These are phyloP conservation scores for Vanilla planifolia DNA, from an alignment of 106 monocot species.

Conservation along the genomic window DNA sequence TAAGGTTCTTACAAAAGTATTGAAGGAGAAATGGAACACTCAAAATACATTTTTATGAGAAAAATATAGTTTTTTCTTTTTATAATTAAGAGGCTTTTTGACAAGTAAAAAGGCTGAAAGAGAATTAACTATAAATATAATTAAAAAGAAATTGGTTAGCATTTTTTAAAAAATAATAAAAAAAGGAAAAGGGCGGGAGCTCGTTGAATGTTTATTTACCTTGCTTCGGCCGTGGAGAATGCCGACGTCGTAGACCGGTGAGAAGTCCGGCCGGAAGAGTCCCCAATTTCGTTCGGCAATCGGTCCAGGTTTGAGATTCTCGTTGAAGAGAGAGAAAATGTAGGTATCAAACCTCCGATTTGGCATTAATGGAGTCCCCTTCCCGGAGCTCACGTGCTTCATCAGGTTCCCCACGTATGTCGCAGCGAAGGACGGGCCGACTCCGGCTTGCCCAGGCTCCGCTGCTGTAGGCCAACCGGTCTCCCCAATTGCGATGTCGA, in stretches of 20 bases:
- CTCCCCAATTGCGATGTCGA: constrained; percentile 78
- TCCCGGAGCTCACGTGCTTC: constrained; percentile 43
- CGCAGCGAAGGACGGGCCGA: constrained; percentile 27
- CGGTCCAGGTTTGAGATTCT: constrained; percentile 78
- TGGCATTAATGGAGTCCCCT: constrained; percentile 85
- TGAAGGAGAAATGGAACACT: too few relatives aligned
- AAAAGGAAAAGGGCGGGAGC: too few relatives aligned
- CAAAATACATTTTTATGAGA: too few relatives aligned
- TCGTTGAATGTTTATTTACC: too few relatives aligned
- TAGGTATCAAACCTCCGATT: constrained; percentile 68
- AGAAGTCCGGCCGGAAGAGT: constrained; percentile 53
- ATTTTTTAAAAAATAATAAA: too few relatives aligned
- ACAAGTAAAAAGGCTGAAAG: too few relatives aligned
- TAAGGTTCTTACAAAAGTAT: too few relatives aligned
- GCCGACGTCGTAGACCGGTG: constrained; percentile 76
- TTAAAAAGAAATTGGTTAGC: too few relatives aligned
- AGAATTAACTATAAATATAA: too few relatives aligned
- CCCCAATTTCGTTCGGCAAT: constrained; percentile 73
- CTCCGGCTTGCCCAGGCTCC: constrained; percentile 53
- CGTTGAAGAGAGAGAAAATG: constrained; percentile 75
- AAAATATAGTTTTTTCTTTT: too few relatives aligned
- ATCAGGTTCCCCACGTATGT: constrained; percentile 53
- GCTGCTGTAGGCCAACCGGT: constrained; percentile 78
- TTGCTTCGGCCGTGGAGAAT: constrained; percentile 14
- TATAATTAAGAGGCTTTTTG: too few relatives aligned